Base-by-base conservation (phyloP, 2,329 filamentous ascomycete species). In the Botrytis tulipae region DNA sequence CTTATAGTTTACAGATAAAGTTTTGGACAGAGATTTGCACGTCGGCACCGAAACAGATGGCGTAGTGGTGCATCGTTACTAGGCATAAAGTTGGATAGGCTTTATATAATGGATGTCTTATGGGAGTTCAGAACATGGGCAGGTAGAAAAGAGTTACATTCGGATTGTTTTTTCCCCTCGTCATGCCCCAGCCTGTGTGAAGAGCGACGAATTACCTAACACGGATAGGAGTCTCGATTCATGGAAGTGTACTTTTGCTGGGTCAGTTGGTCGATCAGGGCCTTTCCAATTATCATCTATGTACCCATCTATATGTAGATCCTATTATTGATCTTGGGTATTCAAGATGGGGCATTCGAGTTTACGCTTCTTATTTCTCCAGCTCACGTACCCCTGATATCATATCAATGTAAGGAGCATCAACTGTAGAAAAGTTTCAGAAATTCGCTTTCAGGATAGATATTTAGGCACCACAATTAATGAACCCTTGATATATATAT, bases 391-490 rank as follows among this genome's bases (percentile, higher is more conserved):
- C 40, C 46, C 48, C 46, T 40, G 25, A 40, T 40, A 22, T 54
- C 65, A 40, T 29, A 67, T 54, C 35, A 68, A 68, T 54, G 46
- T 68, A 54, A 68, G 65, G 65, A 54, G 51, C 32, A 54, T 67
- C 22, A 35, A 54, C n/a, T 51, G 32, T 67, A 67, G 65, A 32
- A 51, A 54, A 51, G 63, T 66, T 66, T 66, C 63, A 66, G 63
- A 66, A 48, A n/a, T 48, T 35, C 42, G 63, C 63, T n/a, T 63
- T 37, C 63, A 48, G 42, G 44, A 46, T 66, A 66, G 63, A 54
- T 67, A 37, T 62, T 51, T 68, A 68, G 65, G 65, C 65, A 68
- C 51, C 65, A 68, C 32, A 40, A 68, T 68, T 68, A 68, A 68
- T 54, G 65, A 68, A 68, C 65, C 65, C 46, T 68, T 68, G 65